phyloP scores from a whole-genome alignment of 1,284 basidiomycete species.

The Pseudozyma flocculosa region DNA sequence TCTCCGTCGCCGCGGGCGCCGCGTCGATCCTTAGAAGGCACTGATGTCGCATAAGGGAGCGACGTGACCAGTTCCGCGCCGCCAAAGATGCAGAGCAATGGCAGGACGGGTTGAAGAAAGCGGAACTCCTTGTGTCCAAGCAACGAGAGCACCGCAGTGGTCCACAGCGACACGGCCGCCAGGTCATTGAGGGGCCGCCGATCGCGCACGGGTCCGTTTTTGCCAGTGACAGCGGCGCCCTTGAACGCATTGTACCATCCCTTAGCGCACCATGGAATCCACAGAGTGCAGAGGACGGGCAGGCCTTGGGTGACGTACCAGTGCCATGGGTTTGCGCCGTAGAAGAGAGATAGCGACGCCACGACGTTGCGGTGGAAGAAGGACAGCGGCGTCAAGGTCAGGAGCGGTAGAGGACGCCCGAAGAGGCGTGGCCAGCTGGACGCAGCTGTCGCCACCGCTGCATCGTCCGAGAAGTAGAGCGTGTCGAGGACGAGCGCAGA shows the following conservation, averaged over 20 bases:
- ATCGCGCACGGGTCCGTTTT: no score
- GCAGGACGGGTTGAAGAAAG: constrained; percentile 88
- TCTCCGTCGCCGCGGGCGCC: not conserved
- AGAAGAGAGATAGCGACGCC: constrained; percentile 76
- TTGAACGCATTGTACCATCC: no score
- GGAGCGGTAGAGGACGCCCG: constrained; percentile 39
- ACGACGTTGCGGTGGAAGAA: constrained; percentile 75
- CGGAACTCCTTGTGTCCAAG: constrained; percentile 80
- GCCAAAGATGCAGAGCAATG: constrained; percentile 77
- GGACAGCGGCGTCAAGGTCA: constrained; percentile 75
- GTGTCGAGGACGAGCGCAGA: constrained; percentile 67
- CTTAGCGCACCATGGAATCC: constrained; percentile 79
- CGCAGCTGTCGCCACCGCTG: no score
- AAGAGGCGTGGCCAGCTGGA: not conserved
- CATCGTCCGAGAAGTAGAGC: no score
- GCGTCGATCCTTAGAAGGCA: no score
- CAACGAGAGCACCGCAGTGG: constrained; percentile 33
- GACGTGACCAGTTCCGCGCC: constrained; percentile 51
- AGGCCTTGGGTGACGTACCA: constrained; percentile 86
- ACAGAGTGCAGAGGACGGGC: constrained; percentile 70
- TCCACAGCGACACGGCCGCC: constrained; percentile 17
- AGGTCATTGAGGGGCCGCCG: no score
- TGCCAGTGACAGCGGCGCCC: no score
- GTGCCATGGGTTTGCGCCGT: constrained; percentile 81
- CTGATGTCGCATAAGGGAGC: no score